phyloP scores from a whole-genome alignment of 805 yeast genomes.

The Monosporozyma solicola region DNA sequence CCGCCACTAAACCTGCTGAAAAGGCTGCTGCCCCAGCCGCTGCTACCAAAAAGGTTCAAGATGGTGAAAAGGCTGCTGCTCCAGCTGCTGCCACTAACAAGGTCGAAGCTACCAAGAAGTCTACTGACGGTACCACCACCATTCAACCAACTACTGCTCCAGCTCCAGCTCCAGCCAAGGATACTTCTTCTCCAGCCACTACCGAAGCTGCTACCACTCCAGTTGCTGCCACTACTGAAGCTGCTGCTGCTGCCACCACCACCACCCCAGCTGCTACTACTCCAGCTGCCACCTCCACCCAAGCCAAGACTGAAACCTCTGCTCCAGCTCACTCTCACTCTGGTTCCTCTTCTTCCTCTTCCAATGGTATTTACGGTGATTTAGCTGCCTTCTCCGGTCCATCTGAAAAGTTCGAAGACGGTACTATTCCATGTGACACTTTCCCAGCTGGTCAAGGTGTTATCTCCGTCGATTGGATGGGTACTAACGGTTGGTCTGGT shows the following conservation, averaged over 20 bases:
- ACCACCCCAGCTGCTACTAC: constrained; percentile 13
- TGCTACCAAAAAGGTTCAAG: neutral
- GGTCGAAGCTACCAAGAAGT: too few species aligned
- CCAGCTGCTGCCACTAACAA: constrained; percentile 6
- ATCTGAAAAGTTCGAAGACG: constrained; percentile 53
- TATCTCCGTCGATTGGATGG: constrained; percentile 49
- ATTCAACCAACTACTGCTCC: constrained; percentile 3
- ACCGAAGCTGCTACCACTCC: neutral
- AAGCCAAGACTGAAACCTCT: constrained; percentile 17
- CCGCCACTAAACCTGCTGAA: neutral
- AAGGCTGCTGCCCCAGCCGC: neutral
- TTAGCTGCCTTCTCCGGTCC: constrained; percentile 52
- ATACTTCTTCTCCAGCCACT: too few species aligned
- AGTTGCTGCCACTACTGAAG: neutral
- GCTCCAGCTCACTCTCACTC: constrained; percentile 19
- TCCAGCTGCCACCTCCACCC: constrained; percentile 11
- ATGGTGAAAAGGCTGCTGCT: neutral
- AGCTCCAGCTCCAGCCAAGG: neutral
- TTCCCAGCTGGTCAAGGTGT: constrained; percentile 76
- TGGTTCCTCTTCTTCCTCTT: constrained; percentile 25
- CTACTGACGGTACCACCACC: constrained; percentile 10
- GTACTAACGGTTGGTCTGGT: constrained; percentile 43
- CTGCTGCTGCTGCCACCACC: neutral
- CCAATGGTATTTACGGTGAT: constrained; percentile 45
- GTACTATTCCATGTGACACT: constrained; percentile 54